Evolutionary conservation across 768 basidiomycete species (phyloP).

Genomic region (Auriscalpium vulgare): DNA sequence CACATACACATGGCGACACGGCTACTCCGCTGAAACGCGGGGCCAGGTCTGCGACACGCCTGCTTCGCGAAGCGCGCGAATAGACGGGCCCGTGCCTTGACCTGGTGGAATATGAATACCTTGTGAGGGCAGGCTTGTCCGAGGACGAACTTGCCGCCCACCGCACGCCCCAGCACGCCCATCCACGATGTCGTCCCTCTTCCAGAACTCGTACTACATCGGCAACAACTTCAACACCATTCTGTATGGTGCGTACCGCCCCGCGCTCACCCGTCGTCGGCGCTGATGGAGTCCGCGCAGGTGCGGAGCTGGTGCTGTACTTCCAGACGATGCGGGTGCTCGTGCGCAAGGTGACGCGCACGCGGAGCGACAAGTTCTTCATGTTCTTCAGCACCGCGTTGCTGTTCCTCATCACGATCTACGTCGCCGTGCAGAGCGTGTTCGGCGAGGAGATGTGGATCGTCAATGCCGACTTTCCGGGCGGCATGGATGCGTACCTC

Average conservation of each 20-base stretch:
- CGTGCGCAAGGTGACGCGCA: constrained; percentile 5
- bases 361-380: constrained; percentile 12
- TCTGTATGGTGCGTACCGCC: constrained; percentile 5
- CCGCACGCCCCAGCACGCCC: not conserved
- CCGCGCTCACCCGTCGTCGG: not conserved
- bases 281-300: constrained; percentile 2
- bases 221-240: constrained; percentile 10
- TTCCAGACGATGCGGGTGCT: constrained; percentile 16
- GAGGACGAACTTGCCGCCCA: no score
- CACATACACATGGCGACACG: no score
- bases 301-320: constrained; percentile 21
- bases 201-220: constrained; percentile 14
- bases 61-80: no score
- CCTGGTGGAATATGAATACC: no score
- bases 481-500: constrained; percentile 28
- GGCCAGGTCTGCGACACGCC: no score
- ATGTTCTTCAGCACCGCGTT: constrained; percentile 19
- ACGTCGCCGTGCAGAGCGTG: constrained; percentile 20
- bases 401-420: constrained; percentile 27
- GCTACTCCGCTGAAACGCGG: no score
- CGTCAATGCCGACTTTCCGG: constrained; percentile 20
- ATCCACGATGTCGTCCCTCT: constrained; percentile 7
- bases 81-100: no score
- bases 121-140: no score
- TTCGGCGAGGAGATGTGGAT: constrained; percentile 33